Evolutionary conservation across 2,329 filamentous ascomycete species (phyloP).

Genomic region (Arthroderma sp.): DNA sequence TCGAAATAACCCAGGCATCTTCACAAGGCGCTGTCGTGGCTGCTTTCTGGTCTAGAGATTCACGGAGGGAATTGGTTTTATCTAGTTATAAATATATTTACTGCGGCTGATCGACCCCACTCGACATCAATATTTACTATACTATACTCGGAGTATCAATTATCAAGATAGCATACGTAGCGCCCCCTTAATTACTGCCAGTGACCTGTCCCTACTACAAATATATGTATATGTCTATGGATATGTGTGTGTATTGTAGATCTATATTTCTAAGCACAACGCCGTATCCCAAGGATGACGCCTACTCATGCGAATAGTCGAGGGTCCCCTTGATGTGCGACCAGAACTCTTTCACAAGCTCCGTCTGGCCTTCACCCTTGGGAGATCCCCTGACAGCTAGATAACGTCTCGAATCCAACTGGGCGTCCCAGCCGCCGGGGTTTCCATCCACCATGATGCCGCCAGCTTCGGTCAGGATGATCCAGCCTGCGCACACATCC

Average conservation of each 20-base stretch:
- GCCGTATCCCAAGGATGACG: no score
- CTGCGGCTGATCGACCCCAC: no score
- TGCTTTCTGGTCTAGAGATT: neutral
- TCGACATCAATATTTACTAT: no score
- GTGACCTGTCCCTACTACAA: no score
- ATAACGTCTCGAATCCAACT: constrained; percentile 47
- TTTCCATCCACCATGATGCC: constrained; percentile 49
- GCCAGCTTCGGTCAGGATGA: constrained; percentile 48
- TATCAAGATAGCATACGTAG: no score
- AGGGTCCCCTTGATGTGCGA: constrained; percentile 28
- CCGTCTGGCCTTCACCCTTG: constrained; percentile 25
- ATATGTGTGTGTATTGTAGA: no score
- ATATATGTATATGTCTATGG: no score
- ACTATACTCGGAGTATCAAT: no score
- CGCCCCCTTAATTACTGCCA: no score
- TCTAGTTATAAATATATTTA: no score
- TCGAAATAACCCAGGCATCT: neutral
- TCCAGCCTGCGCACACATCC: constrained; percentile 55
- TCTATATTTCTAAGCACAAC: no score
- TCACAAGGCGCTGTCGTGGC: neutral
- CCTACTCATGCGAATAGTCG: constrained; percentile 19
- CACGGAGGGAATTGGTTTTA: no score
- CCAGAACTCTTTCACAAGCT: constrained; percentile 35
- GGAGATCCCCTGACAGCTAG: constrained; percentile 29
- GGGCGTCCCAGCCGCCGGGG: constrained; percentile 44